These are phyloP conservation scores for Aspergillus homomorphus DNA, from an alignment of 495 filamentous ascomycete genomes.

Conservation along the genomic window DNA sequence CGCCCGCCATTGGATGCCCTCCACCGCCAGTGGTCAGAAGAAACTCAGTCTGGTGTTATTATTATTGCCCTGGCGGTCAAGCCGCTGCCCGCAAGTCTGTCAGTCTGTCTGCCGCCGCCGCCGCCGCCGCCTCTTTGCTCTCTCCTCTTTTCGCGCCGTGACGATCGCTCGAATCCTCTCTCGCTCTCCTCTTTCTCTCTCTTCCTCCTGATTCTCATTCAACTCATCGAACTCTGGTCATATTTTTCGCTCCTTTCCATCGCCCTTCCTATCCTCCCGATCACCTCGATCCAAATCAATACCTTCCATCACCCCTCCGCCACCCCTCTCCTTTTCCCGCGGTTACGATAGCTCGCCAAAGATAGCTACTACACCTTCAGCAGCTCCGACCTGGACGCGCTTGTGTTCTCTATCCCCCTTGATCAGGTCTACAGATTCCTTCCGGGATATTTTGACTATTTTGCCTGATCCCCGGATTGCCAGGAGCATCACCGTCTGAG, in stretches of 20 bases:
- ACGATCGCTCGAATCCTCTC: conserved; percentile 11
- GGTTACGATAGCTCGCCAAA: conserved; percentile 4
- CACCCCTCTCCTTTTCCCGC: conserved; percentile 3
- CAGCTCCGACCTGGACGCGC: too few species aligned
- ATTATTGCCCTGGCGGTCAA: conserved; percentile 18
- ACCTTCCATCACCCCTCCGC: neutral
- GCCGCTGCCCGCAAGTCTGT: conserved; percentile 5
- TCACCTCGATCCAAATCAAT: neutral
- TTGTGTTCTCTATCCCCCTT: too few species aligned
- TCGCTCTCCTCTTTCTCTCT: conserved; percentile 14
- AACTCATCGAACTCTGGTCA: conserved; percentile 9
- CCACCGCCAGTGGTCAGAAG: neutral
- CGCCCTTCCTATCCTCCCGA: neutral
- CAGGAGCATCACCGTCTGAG: neutral
- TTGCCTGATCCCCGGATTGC: neutral
- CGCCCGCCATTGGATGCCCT: conserved; percentile 3
- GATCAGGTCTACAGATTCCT: neutral
- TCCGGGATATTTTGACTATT: neutral
- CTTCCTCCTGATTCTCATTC: conserved; percentile 4
- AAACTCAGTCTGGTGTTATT: neutral
- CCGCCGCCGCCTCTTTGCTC: conserved; percentile 16
- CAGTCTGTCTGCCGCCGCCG: conserved; percentile 2
- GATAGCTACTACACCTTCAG: too few species aligned
- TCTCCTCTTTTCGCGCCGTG: conserved; percentile 12
- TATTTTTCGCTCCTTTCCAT: conserved; percentile 6